Evolutionary conservation across 176 grass and related monocot genomes (phyloP).

Genomic region (Pontederia paniculata): DNA sequence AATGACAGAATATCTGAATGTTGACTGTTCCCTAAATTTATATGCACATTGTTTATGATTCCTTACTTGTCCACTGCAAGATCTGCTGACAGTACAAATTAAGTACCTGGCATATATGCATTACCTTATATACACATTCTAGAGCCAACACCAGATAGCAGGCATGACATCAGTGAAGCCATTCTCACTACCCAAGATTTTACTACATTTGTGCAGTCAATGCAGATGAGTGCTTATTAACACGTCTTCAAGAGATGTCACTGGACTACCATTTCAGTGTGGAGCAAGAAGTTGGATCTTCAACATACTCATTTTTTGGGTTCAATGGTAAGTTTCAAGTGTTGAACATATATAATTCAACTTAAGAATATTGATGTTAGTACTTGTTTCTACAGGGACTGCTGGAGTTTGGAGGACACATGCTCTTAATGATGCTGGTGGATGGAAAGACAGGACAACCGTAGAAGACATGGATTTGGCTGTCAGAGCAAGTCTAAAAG

Average conservation of each 20-base stretch:
- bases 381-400: conserved; percentile 23
- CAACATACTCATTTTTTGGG: conserved; percentile 68
- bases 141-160: too few species aligned
- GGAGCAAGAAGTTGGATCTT: conserved; percentile 70
- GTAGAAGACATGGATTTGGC: conserved; percentile 96
- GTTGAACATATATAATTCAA: not conserved
- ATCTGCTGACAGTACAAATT: too few species aligned
- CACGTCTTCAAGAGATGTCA: conserved; percentile 87
- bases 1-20: too few species aligned
- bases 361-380: not conserved
- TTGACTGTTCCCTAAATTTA: too few species aligned
- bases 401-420: conserved; percentile 61
- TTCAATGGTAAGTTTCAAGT: conserved; percentile 43
- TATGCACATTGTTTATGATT: too few species aligned
- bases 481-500: conserved; percentile 52
- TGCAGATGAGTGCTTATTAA: conserved; percentile 57
- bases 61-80: too few species aligned
- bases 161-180: too few species aligned
- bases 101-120: too few species aligned
- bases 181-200: not conserved
- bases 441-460: conserved; percentile 85
- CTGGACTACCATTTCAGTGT: conserved; percentile 85
- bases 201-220: conserved; percentile 31
- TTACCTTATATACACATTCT: not conserved
- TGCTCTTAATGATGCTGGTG: conserved; percentile 53